Conservation (phyloP, 345 rosid species). For the Salix exigua region DNA sequence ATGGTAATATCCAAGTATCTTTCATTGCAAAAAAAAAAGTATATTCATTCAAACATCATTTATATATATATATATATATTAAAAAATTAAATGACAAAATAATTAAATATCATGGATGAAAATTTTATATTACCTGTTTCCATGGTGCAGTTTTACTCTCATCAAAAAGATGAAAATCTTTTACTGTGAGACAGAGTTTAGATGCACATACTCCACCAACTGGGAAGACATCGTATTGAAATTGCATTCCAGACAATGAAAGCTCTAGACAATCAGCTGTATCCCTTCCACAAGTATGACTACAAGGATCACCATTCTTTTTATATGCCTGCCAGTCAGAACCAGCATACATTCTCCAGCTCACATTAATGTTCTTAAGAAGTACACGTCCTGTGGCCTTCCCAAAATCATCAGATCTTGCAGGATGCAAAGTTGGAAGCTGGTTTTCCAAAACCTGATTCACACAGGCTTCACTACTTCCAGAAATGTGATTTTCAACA, state of each 20-base stretch:
- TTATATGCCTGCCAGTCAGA: conserved; percentile 58
- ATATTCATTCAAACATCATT: not conserved
- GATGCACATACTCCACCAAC: conserved; percentile 57
- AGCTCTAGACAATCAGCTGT: conserved; percentile 60
- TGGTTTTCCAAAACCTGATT: conserved; percentile 45
- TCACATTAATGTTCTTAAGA: conserved; percentile 54
- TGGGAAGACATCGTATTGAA: conserved; percentile 60
- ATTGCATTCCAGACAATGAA: conserved; percentile 55
- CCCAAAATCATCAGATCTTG: conserved; percentile 34
- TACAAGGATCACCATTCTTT: conserved; percentile 25
- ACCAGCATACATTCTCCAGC: conserved; percentile 85
- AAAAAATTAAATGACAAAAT: conserved; percentile 6
- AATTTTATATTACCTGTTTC: conserved; percentile 56
- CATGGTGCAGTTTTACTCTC: conserved; percentile 70
- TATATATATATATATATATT: not conserved
- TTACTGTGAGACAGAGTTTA: conserved; percentile 57
- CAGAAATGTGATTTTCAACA: conserved; percentile 75
- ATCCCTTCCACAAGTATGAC: conserved; percentile 48
- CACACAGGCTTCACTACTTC: conserved; percentile 42
- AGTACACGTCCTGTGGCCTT: conserved; percentile 54
- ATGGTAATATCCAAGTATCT: conserved; percentile 73
- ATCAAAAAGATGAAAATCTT: conserved; percentile 76
- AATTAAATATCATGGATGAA: not conserved
- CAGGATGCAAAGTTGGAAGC: conserved; percentile 24
- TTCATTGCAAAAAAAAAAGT: conserved; percentile 16